Base-by-base conservation (phyloP, 163 green algal species). In the Scenedesmus sp. region DNA sequence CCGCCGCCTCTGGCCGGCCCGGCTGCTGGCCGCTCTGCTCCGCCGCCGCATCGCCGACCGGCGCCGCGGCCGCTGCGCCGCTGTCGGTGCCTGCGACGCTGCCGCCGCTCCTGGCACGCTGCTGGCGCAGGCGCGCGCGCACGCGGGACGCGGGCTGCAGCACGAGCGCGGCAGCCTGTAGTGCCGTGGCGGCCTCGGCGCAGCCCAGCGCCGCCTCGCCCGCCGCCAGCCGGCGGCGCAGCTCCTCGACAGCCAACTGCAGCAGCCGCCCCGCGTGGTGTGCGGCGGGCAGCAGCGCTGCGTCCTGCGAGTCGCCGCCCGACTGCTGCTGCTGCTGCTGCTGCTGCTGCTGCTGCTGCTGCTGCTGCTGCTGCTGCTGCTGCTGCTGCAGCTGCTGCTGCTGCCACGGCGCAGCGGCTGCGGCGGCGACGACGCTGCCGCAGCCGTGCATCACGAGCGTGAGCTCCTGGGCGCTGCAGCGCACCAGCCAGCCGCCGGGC, bases 141-240 rank as follows among this genome's bases (percentile, higher is more conserved):
- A 56, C 26, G 14, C 20, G 39, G 34, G 14, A 26, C 18, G 29
- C 44, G 15, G 36, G 22, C 69, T 67, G 54, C 69, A 66, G 69
- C 22, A 47, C 13, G 4, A 47, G 56, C 28, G 44, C 54, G 33
- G 10, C 26, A 33, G 69, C 24, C 34, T 66, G 69, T 36, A 77
- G 69, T 53, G 44, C 26, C 22, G 69, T 67, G 5, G 69, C n/a
- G 11, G 33, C 24, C 39, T 77, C 69, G 9, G 69, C 54, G 47
- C 24, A 33, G 39, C 31, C 51, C 31, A 77, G 14, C 22, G 60
- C 60, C 6, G 22, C 33, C 63, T 22, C 14, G 14, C 7, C 63
- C 54, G 63, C 67, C 28, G 66, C 48, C 15, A 75, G 20, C 18
- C 67, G 58, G 1, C 26, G 50, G 34, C 51, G 50, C 51, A 53